Evolutionary conservation across 352 stramenopile species (phyloP).

Genomic region (Globisporangium sylvaticum): DNA sequence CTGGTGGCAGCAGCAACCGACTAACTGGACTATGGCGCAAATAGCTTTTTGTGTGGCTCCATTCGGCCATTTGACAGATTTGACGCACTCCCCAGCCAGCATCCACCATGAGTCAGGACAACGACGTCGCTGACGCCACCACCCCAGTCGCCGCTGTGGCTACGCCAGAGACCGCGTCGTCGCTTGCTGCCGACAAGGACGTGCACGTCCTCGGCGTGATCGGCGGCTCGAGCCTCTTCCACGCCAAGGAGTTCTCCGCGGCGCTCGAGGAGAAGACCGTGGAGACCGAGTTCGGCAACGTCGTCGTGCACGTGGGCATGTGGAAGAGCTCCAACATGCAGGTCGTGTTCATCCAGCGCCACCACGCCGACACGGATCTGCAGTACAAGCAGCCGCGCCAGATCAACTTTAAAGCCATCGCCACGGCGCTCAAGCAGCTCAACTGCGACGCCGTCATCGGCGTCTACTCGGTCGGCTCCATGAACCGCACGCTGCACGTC

Average conservation of each 20-base stretch:
- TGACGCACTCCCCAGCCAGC: not conserved
- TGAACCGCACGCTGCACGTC: slow-evolving; percentile 49
- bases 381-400: slow-evolving; percentile 80
- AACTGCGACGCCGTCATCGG: slow-evolving; percentile 69
- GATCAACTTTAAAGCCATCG: slow-evolving; percentile 86
- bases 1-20: slow-evolving; percentile 2
- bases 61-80: slow-evolving; percentile 6
- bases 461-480: slow-evolving; percentile 88
- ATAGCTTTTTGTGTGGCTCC: not conserved
- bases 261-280: slow-evolving; percentile 52
- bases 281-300: slow-evolving; percentile 57
- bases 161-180: not conserved
- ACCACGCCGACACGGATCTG: slow-evolving; percentile 66
- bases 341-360: slow-evolving; percentile 85
- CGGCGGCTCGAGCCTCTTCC: slow-evolving; percentile 82
- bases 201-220: slow-evolving; percentile 77
- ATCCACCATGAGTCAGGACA: not conserved
- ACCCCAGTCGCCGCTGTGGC: not conserved
- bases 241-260: slow-evolving; percentile 64
- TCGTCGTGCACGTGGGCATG: slow-evolving; percentile 53
- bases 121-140: not conserved
- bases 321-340: slow-evolving; percentile 46
- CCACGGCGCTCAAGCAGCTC: slow-evolving; percentile 52
- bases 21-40: not conserved
- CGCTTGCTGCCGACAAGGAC: not conserved